Conservation (phyloP, 1,139 yeast species). For the Debaryomyces psychrophilus region DNA sequence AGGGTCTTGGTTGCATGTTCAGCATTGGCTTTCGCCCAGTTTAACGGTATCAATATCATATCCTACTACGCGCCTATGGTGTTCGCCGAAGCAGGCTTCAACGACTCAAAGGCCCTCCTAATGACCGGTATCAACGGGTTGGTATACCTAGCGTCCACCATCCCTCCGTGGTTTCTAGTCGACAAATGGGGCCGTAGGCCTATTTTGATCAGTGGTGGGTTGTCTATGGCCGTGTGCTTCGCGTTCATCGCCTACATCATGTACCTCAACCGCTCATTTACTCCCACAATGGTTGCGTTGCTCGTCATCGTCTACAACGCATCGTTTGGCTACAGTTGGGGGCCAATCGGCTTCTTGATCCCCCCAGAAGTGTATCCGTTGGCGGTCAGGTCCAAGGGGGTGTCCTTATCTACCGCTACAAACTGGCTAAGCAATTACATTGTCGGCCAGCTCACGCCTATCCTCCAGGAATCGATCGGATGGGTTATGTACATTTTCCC, state of each 20-base stretch:
- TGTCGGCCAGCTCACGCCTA: slow-evolving; percentile 59
- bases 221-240: slow-evolving; percentile 50
- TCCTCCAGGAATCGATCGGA: slow-evolving; percentile 47
- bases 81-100: slow-evolving; percentile 56
- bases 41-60: slow-evolving; percentile 58
- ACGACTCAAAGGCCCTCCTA: slow-evolving; percentile 49
- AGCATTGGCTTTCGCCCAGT: slow-evolving; percentile 56
- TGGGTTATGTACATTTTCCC: slow-evolving; percentile 57
- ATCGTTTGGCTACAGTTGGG: slow-evolving; percentile 59
- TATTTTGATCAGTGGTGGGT: slow-evolving; percentile 52
- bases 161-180: slow-evolving; percentile 59
- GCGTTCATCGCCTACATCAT: slow-evolving; percentile 44
- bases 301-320: slow-evolving; percentile 56
- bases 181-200: slow-evolving; percentile 60
- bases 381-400: slow-evolving; percentile 58
- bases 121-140: slow-evolving; percentile 58
- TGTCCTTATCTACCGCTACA: slow-evolving; percentile 55
- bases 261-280: slow-evolving; percentile 38
- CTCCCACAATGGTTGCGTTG: slow-evolving; percentile 51
- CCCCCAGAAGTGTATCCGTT: slow-evolving; percentile 59
- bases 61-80: slow-evolving; percentile 61
- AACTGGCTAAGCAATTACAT: slow-evolving; percentile 59
- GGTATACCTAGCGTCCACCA: slow-evolving; percentile 50
- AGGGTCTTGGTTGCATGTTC: slow-evolving; percentile 54
- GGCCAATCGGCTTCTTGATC: slow-evolving; percentile 57